Base-by-base conservation (phyloP, 768 basidiomycete species). In the Phylloporus scabripes region DNA sequence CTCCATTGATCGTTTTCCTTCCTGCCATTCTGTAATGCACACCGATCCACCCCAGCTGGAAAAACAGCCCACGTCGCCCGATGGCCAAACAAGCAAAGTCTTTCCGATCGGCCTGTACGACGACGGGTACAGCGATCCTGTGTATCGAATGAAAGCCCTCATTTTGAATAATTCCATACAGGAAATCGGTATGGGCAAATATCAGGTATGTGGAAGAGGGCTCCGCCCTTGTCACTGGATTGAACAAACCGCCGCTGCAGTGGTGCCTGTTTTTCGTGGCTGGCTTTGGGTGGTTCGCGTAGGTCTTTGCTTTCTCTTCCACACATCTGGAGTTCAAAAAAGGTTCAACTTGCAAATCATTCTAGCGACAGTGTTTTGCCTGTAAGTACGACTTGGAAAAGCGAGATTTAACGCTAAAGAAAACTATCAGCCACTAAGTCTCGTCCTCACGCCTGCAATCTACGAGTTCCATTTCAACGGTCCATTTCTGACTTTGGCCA, bases 121-220 rank as follows among this genome's bases (percentile, higher is more conserved):
- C 21, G 71, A 68, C 5, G 71, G 55, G 7, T 66, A 70, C 34
- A 52, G 65, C 18, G 77, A 80, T 50, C 77, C 72, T 0, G 66
- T 76, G 8, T 80, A 79, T 51, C 69, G 67, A 39, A 74, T 72
- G 0, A 80, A 79, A 56, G 78, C 78, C 1, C 64, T 65, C 21
- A 58, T 78, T 28, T 49, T 80, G 48, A 77, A 75, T 41, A 64
- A 65, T 34, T 70, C 74, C 4, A 68, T 80, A 38, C 75, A 77
- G 57, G 74, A 76, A 29, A 76, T 80, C 17, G 78, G 78, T 2
- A 80, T 80, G 76, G 79, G 78, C 6, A 73, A 63, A 52, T 80
- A 80, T 51, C 79, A 79, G 71, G 76, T 73, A 42, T 15, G 33
- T 15, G 24, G 7, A 3, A 2, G 7, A 2, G 4, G 15, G 20